These are phyloP conservation scores for Bauhinia variegata DNA, from an alignment of 306 rosid genomes.

Conservation along the genomic window DNA sequence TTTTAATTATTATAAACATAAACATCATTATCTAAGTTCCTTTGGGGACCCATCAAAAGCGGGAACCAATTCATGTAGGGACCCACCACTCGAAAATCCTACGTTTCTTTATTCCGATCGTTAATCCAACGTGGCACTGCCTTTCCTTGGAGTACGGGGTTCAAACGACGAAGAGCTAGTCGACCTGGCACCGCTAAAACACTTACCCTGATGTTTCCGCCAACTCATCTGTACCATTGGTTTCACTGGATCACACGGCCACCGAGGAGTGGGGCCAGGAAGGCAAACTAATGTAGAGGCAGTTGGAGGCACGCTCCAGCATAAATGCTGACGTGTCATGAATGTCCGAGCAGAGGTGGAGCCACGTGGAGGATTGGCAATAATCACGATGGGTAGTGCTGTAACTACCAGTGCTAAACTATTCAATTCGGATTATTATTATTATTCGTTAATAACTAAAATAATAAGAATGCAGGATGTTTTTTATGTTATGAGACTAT, in stretches of 20 bases:
- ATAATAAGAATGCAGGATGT: no score
- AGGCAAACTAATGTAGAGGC: neutral
- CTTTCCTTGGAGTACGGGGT: no score
- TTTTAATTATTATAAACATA: neutral
- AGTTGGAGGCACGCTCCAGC: neutral
- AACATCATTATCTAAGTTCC: neutral
- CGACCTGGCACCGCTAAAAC: conserved; percentile 3
- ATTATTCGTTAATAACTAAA: no score
- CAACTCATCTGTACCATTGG: no score
- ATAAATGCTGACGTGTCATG: conserved; percentile 4
- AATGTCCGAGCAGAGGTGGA: neutral
- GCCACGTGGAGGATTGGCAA: no score
- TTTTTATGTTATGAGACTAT: no score
- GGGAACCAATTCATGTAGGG: neutral
- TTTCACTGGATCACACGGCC: no score
- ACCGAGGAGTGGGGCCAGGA: neutral
- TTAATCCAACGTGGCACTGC: neutral
- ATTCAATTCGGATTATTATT: no score
- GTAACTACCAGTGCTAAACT: no score
- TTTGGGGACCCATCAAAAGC: neutral
- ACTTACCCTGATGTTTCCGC: neutral
- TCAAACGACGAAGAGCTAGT: no score
- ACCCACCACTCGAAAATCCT: neutral
- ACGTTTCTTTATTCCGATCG: neutral
- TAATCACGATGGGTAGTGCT: no score